These are phyloP conservation scores for Colletotrichum navitas DNA, from an alignment of 2,329 filamentous ascomycete species.

Conservation along the genomic window DNA sequence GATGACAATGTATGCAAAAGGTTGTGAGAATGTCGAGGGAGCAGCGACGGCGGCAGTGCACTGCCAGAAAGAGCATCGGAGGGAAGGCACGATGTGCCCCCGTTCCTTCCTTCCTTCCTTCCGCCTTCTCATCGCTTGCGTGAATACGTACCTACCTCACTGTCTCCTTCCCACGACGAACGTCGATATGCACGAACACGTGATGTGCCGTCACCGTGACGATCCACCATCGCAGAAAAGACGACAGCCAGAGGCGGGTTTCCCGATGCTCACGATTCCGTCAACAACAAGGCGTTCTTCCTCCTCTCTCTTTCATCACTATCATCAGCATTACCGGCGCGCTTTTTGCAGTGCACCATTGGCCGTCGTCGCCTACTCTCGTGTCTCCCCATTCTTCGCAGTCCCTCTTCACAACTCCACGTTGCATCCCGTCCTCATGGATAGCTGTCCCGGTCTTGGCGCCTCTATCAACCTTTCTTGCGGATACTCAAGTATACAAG, in stretches of 20 bases:
- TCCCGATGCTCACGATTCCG: neutral
- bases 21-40: neutral
- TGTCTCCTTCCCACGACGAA: neutral
- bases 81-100: neutral
- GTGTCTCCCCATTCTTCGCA: no score
- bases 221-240: neutral
- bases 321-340: neutral
- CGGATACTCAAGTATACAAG: constrained; percentile 1
- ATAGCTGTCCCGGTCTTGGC: constrained; percentile 1
- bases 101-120: neutral
- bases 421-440: neutral
- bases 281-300: neutral
- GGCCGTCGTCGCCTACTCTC: neutral
- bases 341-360: neutral
- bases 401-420: neutral
- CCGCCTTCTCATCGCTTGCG: neutral
- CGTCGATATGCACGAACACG: neutral
- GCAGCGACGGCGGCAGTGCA: neutral
- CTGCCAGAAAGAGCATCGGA: neutral
- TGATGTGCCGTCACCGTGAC: neutral
- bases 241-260: neutral
- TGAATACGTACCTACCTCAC: neutral
- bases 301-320: neutral
- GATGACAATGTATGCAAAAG: neutral
- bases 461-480: constrained; percentile 1